A percentile compares a stretch with the other conserved stretches of the same genome.
phyloP scores from a whole-genome alignment of 2,329 filamentous ascomycete genomes.

The Pseudocercospora cruenta region DNA sequence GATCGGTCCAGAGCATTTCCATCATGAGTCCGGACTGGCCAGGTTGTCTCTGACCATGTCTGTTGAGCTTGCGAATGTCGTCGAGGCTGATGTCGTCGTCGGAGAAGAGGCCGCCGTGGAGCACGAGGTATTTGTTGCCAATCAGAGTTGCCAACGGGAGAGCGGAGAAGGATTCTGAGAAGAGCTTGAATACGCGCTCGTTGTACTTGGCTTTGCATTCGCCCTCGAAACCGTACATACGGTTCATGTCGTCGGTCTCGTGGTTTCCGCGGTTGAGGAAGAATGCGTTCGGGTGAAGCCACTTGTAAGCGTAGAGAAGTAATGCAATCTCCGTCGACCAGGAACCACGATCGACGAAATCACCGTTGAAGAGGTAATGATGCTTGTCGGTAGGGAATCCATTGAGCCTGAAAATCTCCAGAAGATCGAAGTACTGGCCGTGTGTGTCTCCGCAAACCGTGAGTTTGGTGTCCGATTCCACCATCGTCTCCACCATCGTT shows the following conservation, averaged over 20 bases:
- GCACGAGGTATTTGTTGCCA: constrained; percentile 84
- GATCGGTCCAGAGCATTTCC: constrained; percentile 99
- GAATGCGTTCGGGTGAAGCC: constrained; percentile 79
- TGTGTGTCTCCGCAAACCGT: constrained; percentile 98
- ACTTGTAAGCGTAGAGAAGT: constrained; percentile 94
- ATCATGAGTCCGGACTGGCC: constrained; percentile 97
- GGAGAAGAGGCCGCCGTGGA: constrained; percentile 94
- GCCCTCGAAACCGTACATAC: constrained; percentile 96
- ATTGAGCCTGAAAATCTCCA: constrained; percentile 93
- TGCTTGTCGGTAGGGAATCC: constrained; percentile 83
- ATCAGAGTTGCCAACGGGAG: constrained; percentile 90
- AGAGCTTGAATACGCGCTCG: constrained; percentile 92
- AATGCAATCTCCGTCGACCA: constrained; percentile 98
- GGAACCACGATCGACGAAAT: constrained; percentile 96
- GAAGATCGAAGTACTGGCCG: constrained; percentile 95
- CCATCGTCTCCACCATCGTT: constrained; percentile 93
- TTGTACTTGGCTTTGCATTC: constrained; percentile 99
- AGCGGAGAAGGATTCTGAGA: constrained; percentile 97
- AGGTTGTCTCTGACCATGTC: constrained; percentile 88
- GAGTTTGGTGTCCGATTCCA: constrained; percentile 75
- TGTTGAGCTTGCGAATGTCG: constrained; percentile 89
- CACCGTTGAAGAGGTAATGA: constrained; percentile 96
- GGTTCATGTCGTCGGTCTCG: constrained; percentile 93
- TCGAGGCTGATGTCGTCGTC: constrained; percentile 90
- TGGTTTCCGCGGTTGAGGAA: constrained; percentile 98